These are phyloP conservation scores for Epichloe elymi DNA, from an alignment of 2,329 filamentous ascomycete genomes.

Conservation along the genomic window DNA sequence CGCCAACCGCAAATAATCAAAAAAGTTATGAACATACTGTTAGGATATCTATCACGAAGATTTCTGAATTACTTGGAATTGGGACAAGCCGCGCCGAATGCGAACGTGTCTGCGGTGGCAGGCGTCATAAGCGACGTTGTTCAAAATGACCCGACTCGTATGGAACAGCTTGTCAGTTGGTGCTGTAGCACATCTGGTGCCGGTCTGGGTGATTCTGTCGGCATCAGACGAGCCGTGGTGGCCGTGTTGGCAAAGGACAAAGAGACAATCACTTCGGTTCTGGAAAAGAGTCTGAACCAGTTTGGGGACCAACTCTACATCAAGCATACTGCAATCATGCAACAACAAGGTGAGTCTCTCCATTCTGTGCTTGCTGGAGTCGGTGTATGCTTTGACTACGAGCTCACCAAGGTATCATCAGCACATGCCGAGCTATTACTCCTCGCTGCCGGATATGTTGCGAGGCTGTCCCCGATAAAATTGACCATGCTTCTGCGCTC, in stretches of 20 bases:
- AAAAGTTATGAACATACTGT: constrained; percentile 14
- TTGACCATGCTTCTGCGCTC: constrained; percentile 59
- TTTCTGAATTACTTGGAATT: constrained; percentile 25
- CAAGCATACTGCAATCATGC: constrained; percentile 67
- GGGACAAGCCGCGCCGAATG: constrained; percentile 18
- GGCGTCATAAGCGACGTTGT: constrained; percentile 40
- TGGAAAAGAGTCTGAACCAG: constrained; percentile 56
- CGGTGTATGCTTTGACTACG: neutral
- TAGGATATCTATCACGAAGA: constrained; percentile 30
- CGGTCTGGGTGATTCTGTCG: constrained; percentile 49
- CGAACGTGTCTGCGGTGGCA: constrained; percentile 42
- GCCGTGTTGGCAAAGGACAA: constrained; percentile 40
- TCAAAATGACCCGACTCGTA: constrained; percentile 32
- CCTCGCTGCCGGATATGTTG: constrained; percentile 62
- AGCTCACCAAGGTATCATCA: constrained; percentile 25
- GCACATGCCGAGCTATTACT: constrained; percentile 70
- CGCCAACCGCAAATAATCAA: constrained; percentile 14
- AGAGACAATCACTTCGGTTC: constrained; percentile 36
- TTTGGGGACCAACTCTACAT: constrained; percentile 86
- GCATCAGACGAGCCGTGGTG: constrained; percentile 53
- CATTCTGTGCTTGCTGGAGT: neutral
- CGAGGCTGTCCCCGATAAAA: constrained; percentile 51
- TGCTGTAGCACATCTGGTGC: constrained; percentile 50
- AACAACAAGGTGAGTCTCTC: constrained; percentile 61
- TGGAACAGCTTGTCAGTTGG: constrained; percentile 48